A percentile compares a stretch with the other conserved stretches of the same genome.
Conservation (phyloP, 352 stramenopile species). For the Peronospora destructor region DNA sequence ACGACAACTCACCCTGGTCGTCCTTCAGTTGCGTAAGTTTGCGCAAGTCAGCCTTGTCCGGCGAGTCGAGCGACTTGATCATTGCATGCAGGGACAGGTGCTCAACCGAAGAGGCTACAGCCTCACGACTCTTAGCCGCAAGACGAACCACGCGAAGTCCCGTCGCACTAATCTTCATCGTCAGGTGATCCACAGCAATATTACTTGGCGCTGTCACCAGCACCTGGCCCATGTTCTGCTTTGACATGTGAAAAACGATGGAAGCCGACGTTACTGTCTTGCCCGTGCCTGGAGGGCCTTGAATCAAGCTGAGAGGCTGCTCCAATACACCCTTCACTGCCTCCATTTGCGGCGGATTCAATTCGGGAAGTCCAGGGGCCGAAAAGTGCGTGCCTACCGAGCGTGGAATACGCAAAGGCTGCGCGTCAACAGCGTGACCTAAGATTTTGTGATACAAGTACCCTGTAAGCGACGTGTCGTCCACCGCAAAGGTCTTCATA, state of each 20-base stretch:
- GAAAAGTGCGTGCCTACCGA: slow-evolving; percentile 70
- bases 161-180: slow-evolving; percentile 96
- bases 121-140: slow-evolving; percentile 96
- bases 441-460: slow-evolving; percentile 99
- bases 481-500: slow-evolving; percentile 97
- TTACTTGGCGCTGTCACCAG: slow-evolving; percentile 98
- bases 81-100: slow-evolving; percentile 97
- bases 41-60: slow-evolving; percentile 87
- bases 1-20: slow-evolving; percentile 91
- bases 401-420: slow-evolving; percentile 74
- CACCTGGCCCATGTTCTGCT: slow-evolving; percentile 97
- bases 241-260: slow-evolving; percentile 99
- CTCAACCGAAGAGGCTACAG: slow-evolving; percentile 91
- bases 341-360: slow-evolving; percentile 97
- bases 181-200: slow-evolving; percentile 95
- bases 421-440: slow-evolving; percentile 94
- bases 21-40: slow-evolving; percentile 94
- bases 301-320: slow-evolving; percentile 96
- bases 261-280: slow-evolving; percentile 98
- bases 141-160: slow-evolving; percentile 97
- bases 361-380: slow-evolving; percentile 91
- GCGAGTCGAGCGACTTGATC: slow-evolving; percentile 86
- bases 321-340: slow-evolving; percentile 94
- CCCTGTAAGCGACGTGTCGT: slow-evolving; percentile 96
- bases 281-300: slow-evolving; percentile 94